Base-by-base conservation (phyloP, 1,284 basidiomycete species). In the Sutorius eximius region DNA sequence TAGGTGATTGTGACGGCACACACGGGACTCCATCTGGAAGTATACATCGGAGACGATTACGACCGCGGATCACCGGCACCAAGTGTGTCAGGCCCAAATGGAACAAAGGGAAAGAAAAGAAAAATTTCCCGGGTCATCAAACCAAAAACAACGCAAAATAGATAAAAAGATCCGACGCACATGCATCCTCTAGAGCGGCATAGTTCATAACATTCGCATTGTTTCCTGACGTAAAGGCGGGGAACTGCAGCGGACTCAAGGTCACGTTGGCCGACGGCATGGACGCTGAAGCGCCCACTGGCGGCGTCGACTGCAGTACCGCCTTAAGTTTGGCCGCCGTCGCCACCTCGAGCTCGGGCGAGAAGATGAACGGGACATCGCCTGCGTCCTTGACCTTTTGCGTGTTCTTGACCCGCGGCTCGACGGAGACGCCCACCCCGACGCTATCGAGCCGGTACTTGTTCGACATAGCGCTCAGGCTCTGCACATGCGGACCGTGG, bases 321-420 rank as follows among this genome's bases (percentile, higher is more conserved):
- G 67, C 67, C 34, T 70, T 56, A 10, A 71, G 47, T 18, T 58
- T 68, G 20, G 67, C 67, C 5, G 67, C 64, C 2, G 67, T 67
- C 1, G 50, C 69, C 8, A 68, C 67, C 52, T 70, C 67, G 4
- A 70, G 58, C 20, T 68, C 68, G 1, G 68, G 51, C 1, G 69
- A 71, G 30, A 71, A 69, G 9, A 68, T 67, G n/a, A 68, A 68
- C 0, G 69, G 67, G 5, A 69, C 68, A 34, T 71, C 67, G 0
- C 67, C 67, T 0, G 69, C 69, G 36, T 68, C 67, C 54, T 69
- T 70, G 55, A 63, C 62, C 18, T 46, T 71, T 51, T 61, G 60
- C 10, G 30, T 43, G 5, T 40, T 58, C 59, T 61, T 67, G 40
- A 49, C 12, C 16, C 66, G 62, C 5, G 56, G 3, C 6, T 68